Percentiles rank a stretch among this genome's conserved stretches.
Conservation (phyloP, 805 yeast species). For the Candida pini region DNA sequence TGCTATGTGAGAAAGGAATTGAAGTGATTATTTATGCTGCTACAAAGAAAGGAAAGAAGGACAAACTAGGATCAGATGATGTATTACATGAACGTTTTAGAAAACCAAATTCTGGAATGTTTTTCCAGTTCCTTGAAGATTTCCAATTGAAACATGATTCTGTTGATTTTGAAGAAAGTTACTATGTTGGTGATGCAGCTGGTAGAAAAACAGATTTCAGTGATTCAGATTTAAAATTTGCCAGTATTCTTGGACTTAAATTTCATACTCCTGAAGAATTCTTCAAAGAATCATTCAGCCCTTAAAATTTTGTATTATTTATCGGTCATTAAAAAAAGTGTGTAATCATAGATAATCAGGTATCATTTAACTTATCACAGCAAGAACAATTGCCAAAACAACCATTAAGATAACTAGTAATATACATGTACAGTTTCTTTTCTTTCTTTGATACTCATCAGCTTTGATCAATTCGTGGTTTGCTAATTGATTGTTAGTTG, state of each 20-base stretch:
- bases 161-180: constrained; percentile 40
- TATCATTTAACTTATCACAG: constrained; percentile 36
- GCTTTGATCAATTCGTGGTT: constrained; percentile 67
- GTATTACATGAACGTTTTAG: constrained; percentile 40
- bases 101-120: constrained; percentile 81
- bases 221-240: constrained; percentile 72
- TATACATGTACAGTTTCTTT: constrained; percentile 71
- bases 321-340: too few species aligned
- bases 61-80: constrained; percentile 21
- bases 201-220: constrained; percentile 77
- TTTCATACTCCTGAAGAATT: constrained; percentile 65
- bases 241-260: constrained; percentile 44
- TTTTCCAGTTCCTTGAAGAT: constrained; percentile 45
- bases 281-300: too few species aligned
- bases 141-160: constrained; percentile 21
- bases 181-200: constrained; percentile 96
- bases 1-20: constrained; percentile 17
- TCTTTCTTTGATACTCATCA: constrained; percentile 62
- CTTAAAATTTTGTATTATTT: too few species aligned
- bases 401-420: constrained; percentile 53
- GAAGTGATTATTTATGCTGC: constrained; percentile 55
- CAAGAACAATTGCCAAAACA: constrained; percentile 53
- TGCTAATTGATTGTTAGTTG: constrained; percentile 64
- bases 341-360: too few species aligned
- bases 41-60: constrained; percentile 43